Base-by-base conservation (phyloP, 495 filamentous ascomycete genomes). In the Neurospora tetrasperma region DNA sequence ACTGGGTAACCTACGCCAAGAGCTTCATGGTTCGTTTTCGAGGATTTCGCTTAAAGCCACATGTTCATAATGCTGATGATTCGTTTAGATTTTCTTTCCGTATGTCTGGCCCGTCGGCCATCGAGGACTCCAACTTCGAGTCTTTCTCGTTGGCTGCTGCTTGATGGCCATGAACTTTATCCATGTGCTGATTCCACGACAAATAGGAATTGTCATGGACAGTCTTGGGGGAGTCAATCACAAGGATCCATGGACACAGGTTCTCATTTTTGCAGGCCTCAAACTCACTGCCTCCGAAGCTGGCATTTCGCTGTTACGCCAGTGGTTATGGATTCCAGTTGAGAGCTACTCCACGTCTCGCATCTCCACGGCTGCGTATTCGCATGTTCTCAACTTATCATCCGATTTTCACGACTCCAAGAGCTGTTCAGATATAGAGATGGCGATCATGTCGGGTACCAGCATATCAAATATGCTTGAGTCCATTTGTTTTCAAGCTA, bases 351-450 rank as follows among this genome's bases (percentile, higher is more conserved):
- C 89, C 0, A 87, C 89, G 70, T 85, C 85, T 70, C 83, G 84
- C 40, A 83, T 93, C 39, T 89, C 87, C 74, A 87, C 84, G 0
- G 88, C 89, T 0, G 88, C 92, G 5, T 94, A 92, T 77, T 87
- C 89, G 59, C 91, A 94, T 74, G 85, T 94, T 35, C 92, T 95
- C 88, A 87, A 85, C 70, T 85, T 96, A 35, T 93, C 91, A 0
- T 90, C 89, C 73, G 92, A 95, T 76, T 94, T 94, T 73, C 92
- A 96, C 77, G 90, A 90, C 73, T 86, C 86, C 70, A 94, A 93
- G 82, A 88, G 87, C 71, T 90, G 89, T 5, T 92, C 89, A 8
- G 90, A 94, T 75, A 84, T 94, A 42, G 88, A 88, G 74, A 85
- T 88, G 75, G 88, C 91, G 4, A 87, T 94, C 40, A 83, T 84